Conservation (phyloP, 1,284 basidiomycete species). For the Xerocomus subilludens region DNA sequence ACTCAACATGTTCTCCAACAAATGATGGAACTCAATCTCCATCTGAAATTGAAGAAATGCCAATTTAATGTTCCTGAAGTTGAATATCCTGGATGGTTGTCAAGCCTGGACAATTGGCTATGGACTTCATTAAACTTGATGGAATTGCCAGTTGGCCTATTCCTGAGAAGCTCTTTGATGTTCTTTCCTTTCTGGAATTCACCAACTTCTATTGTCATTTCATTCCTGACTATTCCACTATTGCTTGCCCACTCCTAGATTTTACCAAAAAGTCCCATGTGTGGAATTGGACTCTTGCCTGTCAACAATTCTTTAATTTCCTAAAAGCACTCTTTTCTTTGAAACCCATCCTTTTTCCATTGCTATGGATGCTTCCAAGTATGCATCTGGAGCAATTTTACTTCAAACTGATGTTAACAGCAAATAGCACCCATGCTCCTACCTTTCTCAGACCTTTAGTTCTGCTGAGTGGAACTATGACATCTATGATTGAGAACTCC, state of each 20-base stretch:
- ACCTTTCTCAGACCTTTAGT: too few species aligned
- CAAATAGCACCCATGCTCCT: background rate
- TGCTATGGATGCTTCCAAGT: background rate
- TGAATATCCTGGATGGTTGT: background rate
- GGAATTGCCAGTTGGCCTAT: too few species aligned
- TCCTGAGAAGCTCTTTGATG: too few species aligned
- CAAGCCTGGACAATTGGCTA: background rate
- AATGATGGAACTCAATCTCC: background rate
- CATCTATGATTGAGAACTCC: too few species aligned
- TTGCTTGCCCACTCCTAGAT: background rate
- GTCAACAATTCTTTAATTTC: background rate
- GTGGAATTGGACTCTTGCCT: background rate
- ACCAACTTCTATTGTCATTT: background rate
- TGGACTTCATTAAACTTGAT: too few species aligned
- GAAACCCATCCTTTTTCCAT: conserved; percentile 1
- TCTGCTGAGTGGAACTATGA: too few species aligned
- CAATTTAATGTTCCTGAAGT: background rate
- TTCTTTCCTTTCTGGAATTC: too few species aligned
- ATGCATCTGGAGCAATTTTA: background rate
- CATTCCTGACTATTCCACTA: background rate
- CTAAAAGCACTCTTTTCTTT: background rate
- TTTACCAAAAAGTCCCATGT: background rate
- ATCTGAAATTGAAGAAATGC: background rate
- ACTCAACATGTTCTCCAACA: background rate
- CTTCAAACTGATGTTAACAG: background rate